Conservation (phyloP, 176 grass and related monocot species). For the Lolium perenne region DNA sequence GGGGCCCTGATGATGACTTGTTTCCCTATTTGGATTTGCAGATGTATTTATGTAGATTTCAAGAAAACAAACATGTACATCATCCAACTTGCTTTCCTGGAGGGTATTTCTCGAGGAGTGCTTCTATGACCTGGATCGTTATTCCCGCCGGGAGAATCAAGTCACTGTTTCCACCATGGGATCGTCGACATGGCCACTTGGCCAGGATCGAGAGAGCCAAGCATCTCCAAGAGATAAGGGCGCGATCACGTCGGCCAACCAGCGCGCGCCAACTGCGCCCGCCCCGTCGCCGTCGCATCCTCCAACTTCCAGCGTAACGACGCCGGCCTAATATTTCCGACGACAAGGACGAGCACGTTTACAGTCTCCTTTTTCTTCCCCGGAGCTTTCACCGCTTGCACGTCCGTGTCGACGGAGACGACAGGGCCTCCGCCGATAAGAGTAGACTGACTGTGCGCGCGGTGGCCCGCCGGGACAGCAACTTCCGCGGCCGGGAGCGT, state of each 20-base stretch:
- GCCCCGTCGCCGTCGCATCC: constrained; percentile 38
- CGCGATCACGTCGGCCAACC: constrained; percentile 46
- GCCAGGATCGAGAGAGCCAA: not conserved
- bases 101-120: not conserved
- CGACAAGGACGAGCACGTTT: constrained; percentile 36
- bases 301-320: constrained; percentile 32
- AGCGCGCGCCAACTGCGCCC: constrained; percentile 24
- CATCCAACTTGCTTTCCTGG: no score
- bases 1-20: no score
- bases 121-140: not conserved
- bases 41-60: no score
- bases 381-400: not conserved
- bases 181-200: constrained; percentile 25
- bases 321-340: constrained; percentile 33
- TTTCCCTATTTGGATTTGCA: no score
- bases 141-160: constrained; percentile 1
- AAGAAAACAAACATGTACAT: no score
- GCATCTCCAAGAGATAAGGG: constrained; percentile 51
- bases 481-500: constrained; percentile 42
- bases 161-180: not conserved
- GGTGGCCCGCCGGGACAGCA: constrained; percentile 5
- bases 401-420: not conserved
- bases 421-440: constrained; percentile 27
- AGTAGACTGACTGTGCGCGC: not conserved
- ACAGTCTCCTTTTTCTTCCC: not conserved